Base-by-base conservation (phyloP, 805 yeast genomes). In the Spathaspora passalidarum region DNA sequence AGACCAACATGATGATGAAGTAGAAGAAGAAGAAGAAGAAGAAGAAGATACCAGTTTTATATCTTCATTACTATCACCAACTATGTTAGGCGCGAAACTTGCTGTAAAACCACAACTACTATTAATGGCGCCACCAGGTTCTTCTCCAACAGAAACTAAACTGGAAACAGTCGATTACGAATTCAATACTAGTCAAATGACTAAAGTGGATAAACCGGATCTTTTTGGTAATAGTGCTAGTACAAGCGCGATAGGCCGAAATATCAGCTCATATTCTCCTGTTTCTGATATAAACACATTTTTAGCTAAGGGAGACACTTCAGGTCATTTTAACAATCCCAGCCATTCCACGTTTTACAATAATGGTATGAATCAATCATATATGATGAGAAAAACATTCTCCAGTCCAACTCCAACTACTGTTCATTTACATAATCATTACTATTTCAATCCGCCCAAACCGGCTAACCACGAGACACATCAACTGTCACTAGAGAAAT, bases 351-450 rank as follows among this genome's bases (percentile, higher is more conserved):
- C 26, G 11, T 25, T 20, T 36, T 36, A 36, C 21, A 26, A 19
- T 13, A 36, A 36, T 20, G 19, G 20, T 29, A 39, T 39, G 42
- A 39, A 39, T 19, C 32, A 23, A 11, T 29, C 34, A 19, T 29
- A 39, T 39, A 25, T 23, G 34, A 13, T 39, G 19, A 29, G 42
- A n/a, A 39, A 39, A 25, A 8, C 29, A n/a, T 41, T 32, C 34
- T 38, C 40, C 35, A 32, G 36, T 37, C 42, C 23, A 41, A 32
- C 38, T 32, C 44, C 52, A 32, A 7, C 51, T 53, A 21, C 43
- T 53, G 14, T 63, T 53, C 54, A 65, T 73, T 13, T 29, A 40
- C 80, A 76, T 53, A 80, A 76, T 49, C 78, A 77, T 50, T 75
- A 76, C 51, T 73, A 76, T 50, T 70, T 74, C 50, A 49, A 56